Evolutionary conservation across 768 basidiomycete genomes (phyloP), one percentile per base, ranked within the genome.

Genomic region (Phlebiopsis flavidoalba): DNA sequence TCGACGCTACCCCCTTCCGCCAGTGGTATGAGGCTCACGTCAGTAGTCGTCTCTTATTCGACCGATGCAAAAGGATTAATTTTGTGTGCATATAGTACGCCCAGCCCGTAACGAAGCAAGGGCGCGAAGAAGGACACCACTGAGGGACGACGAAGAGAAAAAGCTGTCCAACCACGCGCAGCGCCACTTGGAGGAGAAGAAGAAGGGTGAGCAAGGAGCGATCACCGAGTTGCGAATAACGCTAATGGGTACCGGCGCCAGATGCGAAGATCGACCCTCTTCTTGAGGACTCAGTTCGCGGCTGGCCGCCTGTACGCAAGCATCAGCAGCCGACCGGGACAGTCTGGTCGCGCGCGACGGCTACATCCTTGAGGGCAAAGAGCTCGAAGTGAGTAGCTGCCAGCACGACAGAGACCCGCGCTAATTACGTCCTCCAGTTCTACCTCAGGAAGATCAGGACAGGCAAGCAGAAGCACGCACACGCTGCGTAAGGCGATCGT

Each of bases 21-120:
- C 95, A 98, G 80, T 98, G 95, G 95, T 99, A 98, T 74, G 97
- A 99, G 80, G 80, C 93, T 45, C 95, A 98, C 79, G 94, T 95
- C 76, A 69, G 94, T 87, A 37, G 19, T 53, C 17, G 2, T 36
- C n/a, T 11, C 35, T n/a, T n/a, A 17, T 14, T 11, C 21, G 52
- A 36, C 31, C 1, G 5, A 5, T 51, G 10, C 21, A 17, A n/a
- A 33, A 7, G 19, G 21, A 31, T 53, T 26, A 53, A 12, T 12
- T 11, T n/a, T 11, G 17, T 14, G 24, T 15, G 52, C 21, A 15
- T 35, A 36, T 68, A 97, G 94, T 99, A 98, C 74, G 96, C 91
- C 65, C 89, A 91, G 77, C 93, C 96, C 62, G 85, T 98, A 68
- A 91, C 92, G 70, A 94, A 94, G 85, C n/a, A 92, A 84, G 79